Base-by-base conservation (phyloP, 306 rosid species). In the Pueraria montana region DNA sequence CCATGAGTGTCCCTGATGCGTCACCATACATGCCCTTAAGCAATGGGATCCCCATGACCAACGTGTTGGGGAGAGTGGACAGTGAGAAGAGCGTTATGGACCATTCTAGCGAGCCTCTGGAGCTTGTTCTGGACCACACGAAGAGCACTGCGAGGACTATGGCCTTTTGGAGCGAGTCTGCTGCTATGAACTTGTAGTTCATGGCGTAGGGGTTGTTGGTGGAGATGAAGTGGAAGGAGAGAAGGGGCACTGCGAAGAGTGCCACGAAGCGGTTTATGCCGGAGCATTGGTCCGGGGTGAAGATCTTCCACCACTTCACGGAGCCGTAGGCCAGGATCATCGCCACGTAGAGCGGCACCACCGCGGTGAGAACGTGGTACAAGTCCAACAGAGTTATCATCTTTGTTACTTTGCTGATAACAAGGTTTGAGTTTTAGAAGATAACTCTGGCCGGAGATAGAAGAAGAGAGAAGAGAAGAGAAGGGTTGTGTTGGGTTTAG, bases 211-310 rank as follows among this genome's bases (percentile, higher is more conserved):
- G 98, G 72, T 94, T 81, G 82, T 94, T 94, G 74, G 90, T 66
- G 79, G 98, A 92, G 73, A 94, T 94, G 94, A 94, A 94, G 77
- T 91, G 98, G 74, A 94, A 94, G 3, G 98, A 94, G 27, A 94
- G 92, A 3, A 94, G 87, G 0, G 98, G 98, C 61, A 94, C 98
- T 0, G 95, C 98, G 38, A 94, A 94, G 1, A 94, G 94, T 0
- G 98, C 98, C 4, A 94, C 98, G n/a, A 94, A 94, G 0, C 98
- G 91, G 84, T 94, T 94, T 61, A 94, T 94, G 18, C 97, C 98
- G 0, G 98, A 94, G 70, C 98, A 94, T 52, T 94, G 98, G 9
- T 92, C 97, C 0, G 98, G 97, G 38, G 80, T 91, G 87, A 94
- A 94, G 83, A 94, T 94, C 68, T 92, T 91, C 97, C 97, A 94